These are phyloP conservation scores for Fusarium cyanostomum DNA, from an alignment of 2,329 filamentous ascomycete genomes.

Conservation along the genomic window DNA sequence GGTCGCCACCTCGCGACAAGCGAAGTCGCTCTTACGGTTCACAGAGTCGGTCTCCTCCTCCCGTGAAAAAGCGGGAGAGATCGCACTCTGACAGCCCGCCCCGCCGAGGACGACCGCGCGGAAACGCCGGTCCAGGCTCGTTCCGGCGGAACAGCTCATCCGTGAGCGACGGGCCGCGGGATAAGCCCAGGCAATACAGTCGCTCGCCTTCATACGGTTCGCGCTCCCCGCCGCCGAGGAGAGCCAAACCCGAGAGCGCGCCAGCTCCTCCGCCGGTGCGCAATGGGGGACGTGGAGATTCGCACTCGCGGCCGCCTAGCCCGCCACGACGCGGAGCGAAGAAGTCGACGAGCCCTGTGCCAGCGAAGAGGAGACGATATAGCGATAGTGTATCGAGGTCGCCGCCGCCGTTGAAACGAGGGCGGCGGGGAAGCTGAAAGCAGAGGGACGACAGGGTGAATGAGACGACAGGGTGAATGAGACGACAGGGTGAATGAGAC, in stretches of 20 bases:
- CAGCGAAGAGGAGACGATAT: constrained; percentile 45
- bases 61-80: constrained; percentile 34
- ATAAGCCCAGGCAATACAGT: constrained; percentile 35
- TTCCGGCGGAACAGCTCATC: constrained; percentile 49
- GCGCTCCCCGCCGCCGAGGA: constrained; percentile 41
- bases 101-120: constrained; percentile 36
- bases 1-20: constrained; percentile 31
- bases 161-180: constrained; percentile 43
- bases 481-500: not conserved
- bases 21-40: constrained; percentile 39
- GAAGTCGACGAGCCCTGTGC: constrained; percentile 40
- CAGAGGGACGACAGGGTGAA: not conserved
- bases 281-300: constrained; percentile 36
- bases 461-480: not conserved
- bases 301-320: constrained; percentile 40
- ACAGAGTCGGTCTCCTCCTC: constrained; percentile 36
- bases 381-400: constrained; percentile 47
- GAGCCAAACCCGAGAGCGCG: constrained; percentile 28
- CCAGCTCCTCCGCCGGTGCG: constrained; percentile 34
- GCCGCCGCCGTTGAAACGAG: constrained; percentile 47
- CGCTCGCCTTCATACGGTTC: constrained; percentile 48
- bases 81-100: constrained; percentile 36
- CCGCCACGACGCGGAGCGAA: constrained; percentile 31
- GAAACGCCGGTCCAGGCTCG: constrained; percentile 26
- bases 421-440: constrained; percentile 40